phyloP scores from a whole-genome alignment of 129 eudicot species.

The Smallanthus sonchifolius region DNA sequence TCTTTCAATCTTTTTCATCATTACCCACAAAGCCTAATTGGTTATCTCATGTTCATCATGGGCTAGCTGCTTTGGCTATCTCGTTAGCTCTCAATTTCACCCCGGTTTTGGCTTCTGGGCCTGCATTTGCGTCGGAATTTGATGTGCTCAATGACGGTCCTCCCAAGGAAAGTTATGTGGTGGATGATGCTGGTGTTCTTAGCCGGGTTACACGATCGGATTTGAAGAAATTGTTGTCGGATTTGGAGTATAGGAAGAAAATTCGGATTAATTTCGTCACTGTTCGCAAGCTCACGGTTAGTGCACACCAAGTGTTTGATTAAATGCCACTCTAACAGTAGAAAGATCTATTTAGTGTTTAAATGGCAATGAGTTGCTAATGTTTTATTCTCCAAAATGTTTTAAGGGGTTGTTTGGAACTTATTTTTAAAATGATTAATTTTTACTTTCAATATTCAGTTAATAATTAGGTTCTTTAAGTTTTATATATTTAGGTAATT shows the following conservation, averaged over 20 bases:
- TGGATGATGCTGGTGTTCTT: slow-evolving; percentile 98
- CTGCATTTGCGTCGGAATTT: slow-evolving; percentile 86
- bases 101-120: slow-evolving; percentile 44
- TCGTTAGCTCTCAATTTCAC: slow-evolving; percentile 74
- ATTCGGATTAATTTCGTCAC: slow-evolving; percentile 73
- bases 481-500: neutral
- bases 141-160: slow-evolving; percentile 90
- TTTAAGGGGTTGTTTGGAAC: neutral
- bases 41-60: slow-evolving; percentile 67
- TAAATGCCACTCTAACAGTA: neutral
- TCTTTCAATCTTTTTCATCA: slow-evolving; percentile 34
- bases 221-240: slow-evolving; percentile 74
- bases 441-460: neutral
- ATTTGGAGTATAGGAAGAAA: slow-evolving; percentile 90
- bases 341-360: neutral
- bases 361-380: neutral
- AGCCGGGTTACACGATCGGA: slow-evolving; percentile 83
- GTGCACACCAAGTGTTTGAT: slow-evolving; percentile 23
- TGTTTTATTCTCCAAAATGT: neutral
- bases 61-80: slow-evolving; percentile 83
- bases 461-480: neutral
- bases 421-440: neutral
- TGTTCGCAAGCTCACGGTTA: slow-evolving; percentile 94
- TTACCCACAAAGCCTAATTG: slow-evolving; percentile 38
- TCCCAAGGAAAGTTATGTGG: slow-evolving; percentile 72